Conservation (phyloP, 1,139 yeast species). For the Magnusiomyces fungicola region DNA sequence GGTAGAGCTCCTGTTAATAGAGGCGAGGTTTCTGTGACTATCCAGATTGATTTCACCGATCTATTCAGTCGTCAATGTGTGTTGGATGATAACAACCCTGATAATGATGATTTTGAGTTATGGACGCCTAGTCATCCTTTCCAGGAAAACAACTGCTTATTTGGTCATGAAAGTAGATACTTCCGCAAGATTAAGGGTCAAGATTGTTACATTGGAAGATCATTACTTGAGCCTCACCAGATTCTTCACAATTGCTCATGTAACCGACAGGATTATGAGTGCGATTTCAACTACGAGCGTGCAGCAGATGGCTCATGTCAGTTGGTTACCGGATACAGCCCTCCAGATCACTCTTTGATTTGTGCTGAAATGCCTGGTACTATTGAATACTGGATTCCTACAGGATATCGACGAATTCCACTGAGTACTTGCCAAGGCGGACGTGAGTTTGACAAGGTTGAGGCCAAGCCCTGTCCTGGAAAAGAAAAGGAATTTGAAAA, state of each 20-base stretch:
- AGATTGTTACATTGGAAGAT: conserved; percentile 70
- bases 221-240: conserved; percentile 43
- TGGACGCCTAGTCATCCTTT: conserved; percentile 75
- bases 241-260: conserved; percentile 69
- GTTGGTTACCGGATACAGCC: conserved; percentile 61
- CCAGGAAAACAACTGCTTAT: conserved; percentile 56
- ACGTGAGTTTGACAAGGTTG: conserved; percentile 53
- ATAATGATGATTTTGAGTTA: conserved; percentile 67
- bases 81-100: conserved; percentile 52
- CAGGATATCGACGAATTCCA: conserved; percentile 74
- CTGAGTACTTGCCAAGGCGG: conserved; percentile 74
- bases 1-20: conserved; percentile 36
- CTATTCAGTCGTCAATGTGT: conserved; percentile 61
- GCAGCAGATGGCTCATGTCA: conserved; percentile 80
- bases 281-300: conserved; percentile 78
- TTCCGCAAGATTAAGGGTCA: conserved; percentile 59
- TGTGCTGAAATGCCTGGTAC: conserved; percentile 51
- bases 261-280: conserved; percentile 82
- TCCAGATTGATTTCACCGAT: conserved; percentile 64
- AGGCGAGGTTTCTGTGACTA: conserved; percentile 40
- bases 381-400: conserved; percentile 67
- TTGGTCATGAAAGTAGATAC: conserved; percentile 81
- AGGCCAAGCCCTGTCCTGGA: conserved; percentile 83
- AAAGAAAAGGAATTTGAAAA: conserved; percentile 58
- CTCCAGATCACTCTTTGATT: conserved; percentile 56